Evolutionary conservation across 768 basidiomycete genomes (phyloP).

Genomic region (Hypholoma fasciculare): DNA sequence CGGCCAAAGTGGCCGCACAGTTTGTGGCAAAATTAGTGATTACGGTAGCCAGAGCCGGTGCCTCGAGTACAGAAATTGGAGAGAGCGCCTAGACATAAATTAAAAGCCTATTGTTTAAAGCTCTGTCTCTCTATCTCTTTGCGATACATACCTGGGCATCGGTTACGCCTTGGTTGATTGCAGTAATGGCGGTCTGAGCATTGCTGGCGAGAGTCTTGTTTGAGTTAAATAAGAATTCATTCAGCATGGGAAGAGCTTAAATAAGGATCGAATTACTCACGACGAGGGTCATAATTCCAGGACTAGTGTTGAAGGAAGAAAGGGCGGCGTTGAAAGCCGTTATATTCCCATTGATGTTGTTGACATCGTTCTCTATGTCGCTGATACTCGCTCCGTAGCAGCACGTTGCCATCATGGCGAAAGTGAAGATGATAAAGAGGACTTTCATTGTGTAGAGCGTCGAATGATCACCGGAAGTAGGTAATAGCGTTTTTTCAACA

Average conservation of each 20-base stretch:
- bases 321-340: not conserved
- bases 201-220: not conserved
- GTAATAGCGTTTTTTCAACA: not conserved
- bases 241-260: no score
- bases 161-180: not conserved
- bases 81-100: not conserved
- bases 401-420: not conserved
- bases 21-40: not conserved
- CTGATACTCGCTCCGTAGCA: not conserved
- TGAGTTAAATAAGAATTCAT: no score
- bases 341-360: not conserved
- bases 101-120: no score
- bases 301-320: not conserved
- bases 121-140: no score
- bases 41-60: not conserved
- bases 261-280: not conserved
- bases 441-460: not conserved
- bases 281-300: not conserved
- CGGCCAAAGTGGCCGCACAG: not conserved
- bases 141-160: not conserved
- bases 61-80: not conserved
- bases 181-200: not conserved
- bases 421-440: not conserved
- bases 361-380: not conserved
- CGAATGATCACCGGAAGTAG: not conserved